Base-by-base conservation (phyloP, 75 land plant species). In the Sequoia sempervirens region DNA sequence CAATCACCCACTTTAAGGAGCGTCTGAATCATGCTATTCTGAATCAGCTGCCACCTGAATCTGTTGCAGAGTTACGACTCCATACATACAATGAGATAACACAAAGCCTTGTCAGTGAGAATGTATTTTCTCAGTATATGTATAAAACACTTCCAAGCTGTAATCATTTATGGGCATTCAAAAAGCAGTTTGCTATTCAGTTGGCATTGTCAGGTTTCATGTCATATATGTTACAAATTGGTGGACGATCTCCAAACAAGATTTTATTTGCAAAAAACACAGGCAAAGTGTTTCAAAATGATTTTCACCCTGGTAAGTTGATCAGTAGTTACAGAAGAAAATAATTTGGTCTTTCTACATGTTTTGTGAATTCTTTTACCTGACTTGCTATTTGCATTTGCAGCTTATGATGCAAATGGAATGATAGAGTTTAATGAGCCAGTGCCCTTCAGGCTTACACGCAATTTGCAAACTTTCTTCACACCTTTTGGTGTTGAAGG, bases 211-310 rank as follows among this genome's bases (percentile, higher is more conserved):
- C 99, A 28, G 94, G 99, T 66, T 96, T 98, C 84, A 93, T 98
- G 92, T 98, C 99, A n/a, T 98, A 86, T 88, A 98, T 98, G 97
- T 89, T 98, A 20, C 99, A 96, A 73, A 98, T 98, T 84, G 99
- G 99, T 50, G 99, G 97, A 34, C 87, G 99, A 52, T 91, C 99
- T 26, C 99, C 99, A 45, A 98, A 98, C 83, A 98, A 98, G 84
- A 98, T 96, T 75, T 86, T 96, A 18, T 98, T 98, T 89, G 99
- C 99, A 2, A 96, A 95, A 86, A 98, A 96, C 85, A 98, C 99
- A 26, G 99, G 99, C 75, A 98, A 96, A 86, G 96, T 98, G 41
- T 98, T 98, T 79, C 99, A 98, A 73, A 92, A 90, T 75, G 99
- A 98, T 83, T 98, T 98, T 79, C 99, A 98, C 87, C 99, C 99